Conservation (phyloP, 768 basidiomycete genomes). For the Pleurotus giganteus region DNA sequence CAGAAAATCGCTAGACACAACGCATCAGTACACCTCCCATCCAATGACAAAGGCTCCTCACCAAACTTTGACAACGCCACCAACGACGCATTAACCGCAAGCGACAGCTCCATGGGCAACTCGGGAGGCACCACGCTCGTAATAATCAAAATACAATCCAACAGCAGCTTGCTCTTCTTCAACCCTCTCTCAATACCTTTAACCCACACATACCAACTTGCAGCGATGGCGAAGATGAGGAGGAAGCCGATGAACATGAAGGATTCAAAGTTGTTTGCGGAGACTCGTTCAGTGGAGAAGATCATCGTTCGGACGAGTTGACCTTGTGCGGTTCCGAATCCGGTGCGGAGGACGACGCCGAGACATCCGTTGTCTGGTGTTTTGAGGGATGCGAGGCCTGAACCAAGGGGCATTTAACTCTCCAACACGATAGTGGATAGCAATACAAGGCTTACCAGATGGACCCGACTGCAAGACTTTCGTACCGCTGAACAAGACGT, state of each 20-base stretch:
- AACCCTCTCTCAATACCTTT: constrained; percentile 94
- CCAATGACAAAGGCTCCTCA: constrained; percentile 37
- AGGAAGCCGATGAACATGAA: constrained; percentile 99
- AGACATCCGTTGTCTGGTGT: constrained; percentile 93
- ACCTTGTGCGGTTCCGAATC: constrained; percentile 97
- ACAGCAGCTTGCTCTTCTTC: constrained; percentile 91
- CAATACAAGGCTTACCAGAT: constrained; percentile 31
- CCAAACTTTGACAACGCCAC: constrained; percentile 92
- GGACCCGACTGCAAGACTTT: constrained; percentile 86
- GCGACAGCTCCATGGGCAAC: constrained; percentile 93
- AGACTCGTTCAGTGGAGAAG: constrained; percentile 94
- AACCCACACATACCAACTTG: constrained; percentile 97
- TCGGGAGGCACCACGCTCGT: constrained; percentile 98
- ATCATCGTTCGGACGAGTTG: constrained; percentile 99
- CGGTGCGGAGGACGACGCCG: constrained; percentile 89
- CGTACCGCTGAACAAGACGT: constrained; percentile 93
- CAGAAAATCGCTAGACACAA: constrained; percentile 84
- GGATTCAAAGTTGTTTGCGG: constrained; percentile 92
- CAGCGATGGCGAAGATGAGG: constrained; percentile 95
- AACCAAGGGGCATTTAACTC: not conserved
- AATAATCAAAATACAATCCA: constrained; percentile 95
- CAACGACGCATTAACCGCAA: constrained; percentile 94
- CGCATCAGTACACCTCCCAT: constrained; percentile 1
- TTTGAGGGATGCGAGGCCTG: constrained; percentile 29
- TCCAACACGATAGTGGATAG: not conserved